Base-by-base conservation (phyloP, 2,329 filamentous ascomycete genomes). In the Calonectria hongkongensis region DNA sequence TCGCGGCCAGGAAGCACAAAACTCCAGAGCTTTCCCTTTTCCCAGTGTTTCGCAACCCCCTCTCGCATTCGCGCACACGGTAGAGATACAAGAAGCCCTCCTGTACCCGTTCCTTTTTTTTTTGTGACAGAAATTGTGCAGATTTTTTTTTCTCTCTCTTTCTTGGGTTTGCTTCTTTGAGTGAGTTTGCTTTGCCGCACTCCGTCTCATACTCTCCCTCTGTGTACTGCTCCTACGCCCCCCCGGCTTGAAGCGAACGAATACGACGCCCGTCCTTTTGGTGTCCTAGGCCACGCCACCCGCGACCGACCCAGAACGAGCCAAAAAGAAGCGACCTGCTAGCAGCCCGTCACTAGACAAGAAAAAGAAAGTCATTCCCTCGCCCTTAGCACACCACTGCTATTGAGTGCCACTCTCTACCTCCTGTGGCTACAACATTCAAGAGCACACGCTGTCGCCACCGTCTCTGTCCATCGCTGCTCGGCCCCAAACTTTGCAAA, bases 221-320 rank as follows among this genome's bases (percentile, higher is more conserved):
- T 21, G 16, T 25, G 28, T 15, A 62, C 21, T n/a, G 21, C 21
- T 21, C 21, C 39, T 62, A 25, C 41, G 54, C 54, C 54, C n/a
- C 58, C 39, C 30, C 58, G 58, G 58, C 58, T 33, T 63, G 58
- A 63, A 63, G 58, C 58, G 58, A 63, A 63, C 58, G 39, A 63
- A 63, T 45, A 43, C 58, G 58, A 63, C 54, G 54, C 39, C 41
- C 58, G 28, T 47, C n/a, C 28, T 47, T 47, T 60, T 33, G 16
- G 54, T 43, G 39, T 33, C 39, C 39, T 30, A 47, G 58, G 58
- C 58, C 58, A 43, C 58, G 58, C 58, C 58, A 63, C 58, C 13
- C 58, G 18, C 16, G 25, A 43, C 58, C 39, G 41, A 45, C 16
- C 58, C 58, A 63, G 21, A 21, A 21, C 21, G 21, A 21, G 21